Evolutionary conservation across 495 filamentous ascomycete species (phyloP).

Genomic region (Podospora pseudocomata): DNA sequence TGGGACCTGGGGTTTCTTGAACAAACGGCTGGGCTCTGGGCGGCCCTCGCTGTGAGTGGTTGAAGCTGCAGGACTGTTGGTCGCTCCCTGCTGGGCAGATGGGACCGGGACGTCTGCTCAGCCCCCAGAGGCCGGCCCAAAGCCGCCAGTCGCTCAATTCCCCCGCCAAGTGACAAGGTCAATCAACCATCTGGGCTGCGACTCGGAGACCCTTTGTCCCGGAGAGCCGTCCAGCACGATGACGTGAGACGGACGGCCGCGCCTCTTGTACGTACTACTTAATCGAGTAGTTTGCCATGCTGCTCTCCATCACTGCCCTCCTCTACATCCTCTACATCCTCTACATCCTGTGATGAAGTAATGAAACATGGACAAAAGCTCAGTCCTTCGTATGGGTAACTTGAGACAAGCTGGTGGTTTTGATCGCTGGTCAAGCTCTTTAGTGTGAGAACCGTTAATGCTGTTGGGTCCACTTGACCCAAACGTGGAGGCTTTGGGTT

Average conservation of each 20-base stretch:
- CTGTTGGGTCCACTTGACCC: background rate
- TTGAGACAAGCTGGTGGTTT: background rate
- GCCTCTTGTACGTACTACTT: background rate
- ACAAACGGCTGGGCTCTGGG: background rate
- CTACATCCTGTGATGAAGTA: background rate
- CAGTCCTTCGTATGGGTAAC: background rate
- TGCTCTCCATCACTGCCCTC: background rate
- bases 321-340: too few relatives aligned
- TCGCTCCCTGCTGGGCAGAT: background rate
- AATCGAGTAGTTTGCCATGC: background rate
- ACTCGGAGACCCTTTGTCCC: conserved; percentile 10
- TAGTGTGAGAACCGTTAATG: background rate
- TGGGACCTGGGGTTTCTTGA: background rate
- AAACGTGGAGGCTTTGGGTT: background rate
- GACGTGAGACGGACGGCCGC: conserved; percentile 6
- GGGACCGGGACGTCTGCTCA: background rate
- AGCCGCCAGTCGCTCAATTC: background rate
- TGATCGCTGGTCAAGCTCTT: background rate
- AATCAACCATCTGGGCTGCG: conserved; percentile 2
- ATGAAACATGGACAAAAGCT: background rate
- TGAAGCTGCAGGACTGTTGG: background rate
- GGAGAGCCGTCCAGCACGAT: background rate
- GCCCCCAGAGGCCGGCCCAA: background rate
- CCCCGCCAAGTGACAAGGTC: conserved; percentile 6
- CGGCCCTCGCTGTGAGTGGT: background rate